Conservation (phyloP, 208 protist species). For the Phytomonas serpens region DNA sequence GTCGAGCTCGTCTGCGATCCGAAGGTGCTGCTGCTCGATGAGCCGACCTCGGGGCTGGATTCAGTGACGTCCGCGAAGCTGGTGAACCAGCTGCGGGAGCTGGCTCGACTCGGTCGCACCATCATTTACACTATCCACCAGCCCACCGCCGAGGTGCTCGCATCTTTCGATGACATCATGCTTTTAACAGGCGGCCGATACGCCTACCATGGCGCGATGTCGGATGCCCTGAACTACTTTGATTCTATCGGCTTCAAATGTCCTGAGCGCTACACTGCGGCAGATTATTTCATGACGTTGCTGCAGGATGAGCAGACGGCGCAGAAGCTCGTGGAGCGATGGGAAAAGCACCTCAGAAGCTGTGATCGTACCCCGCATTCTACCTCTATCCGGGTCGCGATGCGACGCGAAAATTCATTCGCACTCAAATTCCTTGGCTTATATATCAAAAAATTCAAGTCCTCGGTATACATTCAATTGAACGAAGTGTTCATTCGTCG, state of each 20-base stretch:
- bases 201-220: slow-evolving; percentile 79
- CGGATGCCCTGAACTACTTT: slow-evolving; percentile 71
- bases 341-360: slow-evolving; percentile 51
- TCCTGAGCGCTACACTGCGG: slow-evolving; percentile 67
- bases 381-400: slow-evolving; percentile 31
- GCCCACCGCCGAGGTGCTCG: slow-evolving; percentile 84
- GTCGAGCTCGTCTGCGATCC: slow-evolving; percentile 87
- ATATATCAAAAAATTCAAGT: slow-evolving; percentile 40
- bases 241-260: slow-evolving; percentile 58
- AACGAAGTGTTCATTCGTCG: slow-evolving; percentile 36
- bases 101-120: slow-evolving; percentile 73
- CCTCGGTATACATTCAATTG: slow-evolving; percentile 43
- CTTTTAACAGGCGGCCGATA: slow-evolving; percentile 70
- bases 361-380: slow-evolving; percentile 39
- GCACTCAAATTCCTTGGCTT: slow-evolving; percentile 34
- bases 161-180: slow-evolving; percentile 89
- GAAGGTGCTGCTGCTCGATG: slow-evolving; percentile 80
- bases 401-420: slow-evolving; percentile 22
- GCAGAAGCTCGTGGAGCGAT: slow-evolving; percentile 54
- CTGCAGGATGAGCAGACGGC: slow-evolving; percentile 50
- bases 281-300: slow-evolving; percentile 85
- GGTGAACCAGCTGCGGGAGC: slow-evolving; percentile 57
- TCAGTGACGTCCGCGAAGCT: slow-evolving; percentile 77
- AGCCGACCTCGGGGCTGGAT: slow-evolving; percentile 89
- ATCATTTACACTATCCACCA: slow-evolving; percentile 94